Base-by-base conservation (phyloP, 2,329 filamentous ascomycete species). In the Ophiostoma ips region DNA sequence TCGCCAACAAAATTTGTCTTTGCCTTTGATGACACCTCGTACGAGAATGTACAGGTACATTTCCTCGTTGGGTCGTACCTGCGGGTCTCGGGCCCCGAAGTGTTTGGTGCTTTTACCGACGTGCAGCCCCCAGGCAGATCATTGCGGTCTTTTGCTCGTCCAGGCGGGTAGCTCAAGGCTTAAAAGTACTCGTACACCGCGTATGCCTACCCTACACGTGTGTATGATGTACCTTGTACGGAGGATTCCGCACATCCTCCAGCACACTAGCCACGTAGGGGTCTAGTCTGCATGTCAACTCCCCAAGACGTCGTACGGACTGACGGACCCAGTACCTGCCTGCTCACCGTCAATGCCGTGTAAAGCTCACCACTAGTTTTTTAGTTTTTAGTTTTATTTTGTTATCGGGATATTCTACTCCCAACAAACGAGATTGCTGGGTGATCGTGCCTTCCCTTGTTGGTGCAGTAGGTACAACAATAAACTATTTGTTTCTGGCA, bases 391-490 rank as follows among this genome's bases (percentile, higher is more conserved):
- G 19, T 46, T 36, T 46, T 34, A 21, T 44, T 10, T 44, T 16
- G 15, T 44, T 44, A n/a, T 44, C 15, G 13, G 12, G 11, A 15
- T 10, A 24, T 9, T 21, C 24, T 35, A 51, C 21, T 50, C 54
- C 55, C 55, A 56, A 56, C 55, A 56, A 56, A 56, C 52, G 37
- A 51, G 50, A 36, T 55, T 53, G 52, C 44, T 53, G 46, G 48
- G 50, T 45, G n/a, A 45, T 44, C 37, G 55, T 47, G 19, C 50
- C 50, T 55, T 50, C 46, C 47, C 50, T 46, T 48, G 55, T 56
- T 56, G 53, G 51, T 24, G 46, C 48, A 44, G n/a, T n/a, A n/a
- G n/a, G n/a, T n/a, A 31, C 36, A 34, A 18, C 41, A 15, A 31
- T 19, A 6, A 45, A n/a, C 15, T 16, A 10, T 13, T 50, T n/a